Evolutionary conservation across 2,329 filamentous ascomycete species (phyloP), one percentile per base, ranked within the genome.

Genomic region (Thermomyces lanuginosus): DNA sequence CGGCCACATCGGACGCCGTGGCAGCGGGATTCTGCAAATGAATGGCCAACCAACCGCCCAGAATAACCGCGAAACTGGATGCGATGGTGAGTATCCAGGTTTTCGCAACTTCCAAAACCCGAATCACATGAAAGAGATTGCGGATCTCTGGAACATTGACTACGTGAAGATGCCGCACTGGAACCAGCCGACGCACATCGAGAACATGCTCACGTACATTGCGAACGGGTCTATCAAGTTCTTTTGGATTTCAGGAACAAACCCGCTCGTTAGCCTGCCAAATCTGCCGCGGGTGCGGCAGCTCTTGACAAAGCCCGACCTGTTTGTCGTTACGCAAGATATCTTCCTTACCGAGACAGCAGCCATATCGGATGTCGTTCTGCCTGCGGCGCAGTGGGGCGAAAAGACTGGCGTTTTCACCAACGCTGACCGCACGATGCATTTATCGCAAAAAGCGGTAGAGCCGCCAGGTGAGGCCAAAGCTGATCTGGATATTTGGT

Each of bases 31-130:
- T 26, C 35, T 49, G 6, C 50, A 55, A 27, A 55, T 55, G 51
- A 55, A 54, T 32, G 49, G 51, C 5, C 50, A 55, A 28, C 51
- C 51, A 5, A 55, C 51, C 0, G 51, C 51, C 1, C 51, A 55
- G 27, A 55, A 55, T 32, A 55, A 53, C 28, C 48, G 51, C 8
- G 51, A 55, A 26, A 36, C 48, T 3, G 51, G 51, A 3, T 55
- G 51, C 30, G 46, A 55, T 29, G 49, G 51, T 16, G 51, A 55
- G 31, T 53, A 40, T 28, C 50, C 51, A 1, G 51, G 45, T 2
- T 55, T 55, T 33, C 39, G 49, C 9, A 54, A 55, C 29, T 36
- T 43, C 27, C 32, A 45, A 24, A 54, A 54, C 32, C 38, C 42
- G 7, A 34, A 26, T 1, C 51, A 55, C 33, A 52, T 54, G 43